Conservation (phyloP, 2,329 filamentous ascomycete species). For the Trichoderma citrinoviride region DNA sequence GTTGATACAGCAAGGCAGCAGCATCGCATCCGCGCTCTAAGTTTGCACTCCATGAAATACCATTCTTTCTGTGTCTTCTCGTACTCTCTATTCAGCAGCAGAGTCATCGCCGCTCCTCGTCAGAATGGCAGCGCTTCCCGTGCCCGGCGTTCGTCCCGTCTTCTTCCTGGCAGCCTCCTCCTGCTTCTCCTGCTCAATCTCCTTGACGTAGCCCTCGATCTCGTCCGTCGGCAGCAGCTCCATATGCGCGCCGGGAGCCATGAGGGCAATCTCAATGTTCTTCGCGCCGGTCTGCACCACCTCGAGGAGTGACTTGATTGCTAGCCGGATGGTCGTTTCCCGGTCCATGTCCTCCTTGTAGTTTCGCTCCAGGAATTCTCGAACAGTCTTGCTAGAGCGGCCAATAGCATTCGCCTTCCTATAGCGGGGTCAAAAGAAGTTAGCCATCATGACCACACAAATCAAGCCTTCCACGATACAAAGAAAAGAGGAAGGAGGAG, state of each 20-base stretch:
- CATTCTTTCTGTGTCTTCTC: conserved; percentile 1
- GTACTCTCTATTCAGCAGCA: conserved; percentile 36
- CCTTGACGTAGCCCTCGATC: conserved; percentile 97
- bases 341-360: conserved; percentile 98
- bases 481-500: not conserved
- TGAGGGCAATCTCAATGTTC: conserved; percentile 99
- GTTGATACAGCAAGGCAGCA: conserved; percentile 36
- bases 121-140: conserved; percentile 69
- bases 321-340: conserved; percentile 91
- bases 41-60: conserved; percentile 29
- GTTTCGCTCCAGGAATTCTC: conserved; percentile 97
- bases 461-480: too few species aligned
- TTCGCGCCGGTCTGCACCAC: conserved; percentile 98
- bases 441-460: conserved; percentile 16
- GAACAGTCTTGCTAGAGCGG: conserved; percentile 96
- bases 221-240: conserved; percentile 95
- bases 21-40: conserved; percentile 30
- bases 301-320: conserved; percentile 96
- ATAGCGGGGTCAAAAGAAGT: conserved; percentile 17
- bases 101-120: conserved; percentile 56
- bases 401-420: conserved; percentile 99
- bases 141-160: conserved; percentile 70
- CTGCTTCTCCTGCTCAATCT: conserved; percentile 98
- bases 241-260: conserved; percentile 86
- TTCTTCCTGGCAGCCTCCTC: conserved; percentile 98